Evolutionary conservation across 1,284 basidiomycete species (phyloP).

Genomic region (Boletellus deceptivus): DNA sequence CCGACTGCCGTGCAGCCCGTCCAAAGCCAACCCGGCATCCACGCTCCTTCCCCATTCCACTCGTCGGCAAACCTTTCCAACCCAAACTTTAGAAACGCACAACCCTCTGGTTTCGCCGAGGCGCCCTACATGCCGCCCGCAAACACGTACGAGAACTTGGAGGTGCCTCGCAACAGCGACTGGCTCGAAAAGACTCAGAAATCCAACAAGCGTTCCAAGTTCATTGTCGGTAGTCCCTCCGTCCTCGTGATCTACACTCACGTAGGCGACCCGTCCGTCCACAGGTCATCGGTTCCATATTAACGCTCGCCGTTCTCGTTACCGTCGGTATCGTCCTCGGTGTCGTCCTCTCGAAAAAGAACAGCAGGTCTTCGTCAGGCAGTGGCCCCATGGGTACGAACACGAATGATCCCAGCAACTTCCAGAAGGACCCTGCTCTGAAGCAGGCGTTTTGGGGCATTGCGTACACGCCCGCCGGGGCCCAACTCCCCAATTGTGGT

Average conservation of each 20-base stretch:
- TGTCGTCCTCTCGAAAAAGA: constrained; percentile 35
- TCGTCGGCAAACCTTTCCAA: constrained; percentile 20
- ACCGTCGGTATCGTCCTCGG: constrained; percentile 31
- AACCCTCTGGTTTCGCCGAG: constrained; percentile 25
- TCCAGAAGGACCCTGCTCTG: constrained; percentile 58
- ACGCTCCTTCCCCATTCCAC: constrained; percentile 30
- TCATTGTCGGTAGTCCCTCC: constrained; percentile 25
- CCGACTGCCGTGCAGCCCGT: constrained; percentile 13
- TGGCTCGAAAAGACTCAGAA: constrained; percentile 33
- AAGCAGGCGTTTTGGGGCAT: constrained; percentile 68
- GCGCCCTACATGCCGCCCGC: constrained; percentile 29
- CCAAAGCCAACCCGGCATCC: constrained; percentile 25
- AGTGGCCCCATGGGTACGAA: constrained; percentile 40
- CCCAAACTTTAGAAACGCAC: constrained; percentile 25
- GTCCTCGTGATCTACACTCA: background rate
- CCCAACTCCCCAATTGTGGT: constrained; percentile 50
- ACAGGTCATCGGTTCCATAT: constrained; percentile 35
- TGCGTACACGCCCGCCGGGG: constrained; percentile 69
- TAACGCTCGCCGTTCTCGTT: constrained; percentile 29
- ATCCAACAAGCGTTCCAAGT: constrained; percentile 33
- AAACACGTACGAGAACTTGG: constrained; percentile 26
- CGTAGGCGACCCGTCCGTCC: background rate
- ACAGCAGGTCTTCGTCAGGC: constrained; percentile 1
- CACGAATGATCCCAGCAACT: constrained; percentile 61
- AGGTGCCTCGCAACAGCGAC: constrained; percentile 27